Evolutionary conservation across 805 yeast genomes (phyloP), one percentile per base, ranked within the genome.

Genomic region (Phaffomyces opuntiae): DNA sequence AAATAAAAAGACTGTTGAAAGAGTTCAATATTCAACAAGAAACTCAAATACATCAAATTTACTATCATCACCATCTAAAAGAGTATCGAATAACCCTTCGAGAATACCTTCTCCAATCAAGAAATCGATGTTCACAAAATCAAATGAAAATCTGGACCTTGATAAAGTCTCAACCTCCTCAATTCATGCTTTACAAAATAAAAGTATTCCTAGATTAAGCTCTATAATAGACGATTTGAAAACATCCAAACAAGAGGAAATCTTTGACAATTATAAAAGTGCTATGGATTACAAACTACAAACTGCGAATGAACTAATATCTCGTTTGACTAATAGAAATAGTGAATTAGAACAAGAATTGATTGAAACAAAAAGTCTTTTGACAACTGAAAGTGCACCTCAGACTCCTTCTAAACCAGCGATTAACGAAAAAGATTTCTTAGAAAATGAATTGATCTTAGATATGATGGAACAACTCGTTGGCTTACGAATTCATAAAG

Each of bases 401-500:
- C 33, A 11, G 5, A 35, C 44, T 14, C 43, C 40, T 9, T 21
- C 25, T 5, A 36, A 38, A 7, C 32, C 21, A 16, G 2, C 17
- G 7, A n/a, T 46, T 24, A 39, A 49, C 4, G 57, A 50, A 9
- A 55, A 56, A 17, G 50, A 51, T 2, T 54, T 52, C 2, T 68
- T 63, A 26, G 59, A 61, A 32, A 48, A 60, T 12, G 69, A 63
- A 21, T 52, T 70, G 42, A 53, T 67, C 9, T 51, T 66, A 42
- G 72, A 68, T 48, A 57, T 69, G 55, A 57, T 68, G 48, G 69
- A 67, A 47, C 70, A 68, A 47, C 51, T 67, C 41, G 65, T 71
- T 42, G 68, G 68, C 1, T 58, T 67, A 35, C 55, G 74, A 52
- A 64, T 69, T 5, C 72, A 68, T 49, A 61, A 59, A 21, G 62